Conservation (phyloP, 164 flowering plant species). For the Protea cynaroides region DNA sequence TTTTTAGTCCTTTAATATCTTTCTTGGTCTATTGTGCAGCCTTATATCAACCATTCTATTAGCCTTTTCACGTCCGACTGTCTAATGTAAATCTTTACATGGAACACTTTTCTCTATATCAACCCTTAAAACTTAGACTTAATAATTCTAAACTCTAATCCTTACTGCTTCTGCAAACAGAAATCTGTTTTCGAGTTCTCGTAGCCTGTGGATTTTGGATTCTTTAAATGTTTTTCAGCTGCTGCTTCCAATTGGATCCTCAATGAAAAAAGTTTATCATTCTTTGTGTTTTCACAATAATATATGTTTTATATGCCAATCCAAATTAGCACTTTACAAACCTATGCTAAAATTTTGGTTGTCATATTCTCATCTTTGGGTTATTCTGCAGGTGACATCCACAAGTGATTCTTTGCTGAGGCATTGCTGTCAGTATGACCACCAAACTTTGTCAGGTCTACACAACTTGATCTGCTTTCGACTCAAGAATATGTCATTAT, state of each 20-base stretch:
- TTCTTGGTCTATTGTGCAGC: too few species aligned
- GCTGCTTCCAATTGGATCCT: too few species aligned
- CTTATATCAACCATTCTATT: too few species aligned
- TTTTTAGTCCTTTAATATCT: too few species aligned
- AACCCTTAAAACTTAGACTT: too few species aligned
- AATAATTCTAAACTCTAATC: too few species aligned
- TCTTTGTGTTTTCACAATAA: not conserved
- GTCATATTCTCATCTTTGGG: constrained; percentile 2
- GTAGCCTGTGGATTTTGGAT: not conserved
- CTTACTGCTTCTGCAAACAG: not conserved
- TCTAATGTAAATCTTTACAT: too few species aligned
- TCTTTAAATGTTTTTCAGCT: too few species aligned
- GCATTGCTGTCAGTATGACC: constrained; percentile 38
- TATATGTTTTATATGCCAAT: too few species aligned
- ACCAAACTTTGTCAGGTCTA: constrained; percentile 14
- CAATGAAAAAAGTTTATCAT: not conserved
- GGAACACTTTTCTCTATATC: too few species aligned
- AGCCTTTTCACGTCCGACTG: too few species aligned
- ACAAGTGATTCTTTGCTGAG: constrained; percentile 41
- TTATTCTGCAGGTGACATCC: constrained; percentile 50
- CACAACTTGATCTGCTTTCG: constrained; percentile 35
- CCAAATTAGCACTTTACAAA: not conserved
- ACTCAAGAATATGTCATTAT: constrained; percentile 55
- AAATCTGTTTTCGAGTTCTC: not conserved
- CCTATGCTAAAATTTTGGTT: not conserved